A percentile compares a stretch with the other conserved stretches of the same genome.
These are phyloP conservation scores for Datisca glomerata DNA, from an alignment of 306 rosid genomes.

Conservation along the genomic window DNA sequence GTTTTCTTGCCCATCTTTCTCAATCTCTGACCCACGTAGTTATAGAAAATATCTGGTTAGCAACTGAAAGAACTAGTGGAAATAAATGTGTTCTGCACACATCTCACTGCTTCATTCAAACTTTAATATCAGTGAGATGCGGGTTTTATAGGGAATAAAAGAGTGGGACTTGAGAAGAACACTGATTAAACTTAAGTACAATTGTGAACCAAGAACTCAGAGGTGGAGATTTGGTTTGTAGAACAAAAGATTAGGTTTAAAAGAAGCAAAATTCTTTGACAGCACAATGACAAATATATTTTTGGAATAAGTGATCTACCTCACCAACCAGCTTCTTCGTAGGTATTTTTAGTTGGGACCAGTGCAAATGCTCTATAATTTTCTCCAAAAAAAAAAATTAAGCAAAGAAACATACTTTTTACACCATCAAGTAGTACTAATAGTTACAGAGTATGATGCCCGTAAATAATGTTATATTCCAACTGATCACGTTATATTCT, in stretches of 20 bases:
- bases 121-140: constrained; percentile 1
- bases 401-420: too few relatives aligned
- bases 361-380: too few relatives aligned
- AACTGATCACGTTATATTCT: too few relatives aligned
- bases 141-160: background rate
- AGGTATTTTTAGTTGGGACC: too few relatives aligned
- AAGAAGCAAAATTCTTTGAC: constrained; percentile 11
- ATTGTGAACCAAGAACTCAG: background rate
- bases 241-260: too few relatives aligned
- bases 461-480: too few relatives aligned
- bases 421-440: too few relatives aligned
- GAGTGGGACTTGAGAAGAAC: background rate
- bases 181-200: constrained; percentile 3
- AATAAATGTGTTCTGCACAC: constrained; percentile 2
- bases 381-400: too few relatives aligned
- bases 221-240: too few relatives aligned
- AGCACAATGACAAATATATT: constrained; percentile 7
- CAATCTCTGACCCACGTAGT: constrained; percentile 5
- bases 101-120: background rate
- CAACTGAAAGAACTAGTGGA: constrained; percentile 7
- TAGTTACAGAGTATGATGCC: too few relatives aligned
- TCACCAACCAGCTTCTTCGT: too few relatives aligned
- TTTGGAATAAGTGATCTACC: background rate
- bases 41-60: constrained; percentile 2
- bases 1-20: too few relatives aligned